These are phyloP conservation scores for Xerocomus cyaneibrunnescens DNA, from an alignment of 1,284 basidiomycete genomes.

Conservation along the genomic window DNA sequence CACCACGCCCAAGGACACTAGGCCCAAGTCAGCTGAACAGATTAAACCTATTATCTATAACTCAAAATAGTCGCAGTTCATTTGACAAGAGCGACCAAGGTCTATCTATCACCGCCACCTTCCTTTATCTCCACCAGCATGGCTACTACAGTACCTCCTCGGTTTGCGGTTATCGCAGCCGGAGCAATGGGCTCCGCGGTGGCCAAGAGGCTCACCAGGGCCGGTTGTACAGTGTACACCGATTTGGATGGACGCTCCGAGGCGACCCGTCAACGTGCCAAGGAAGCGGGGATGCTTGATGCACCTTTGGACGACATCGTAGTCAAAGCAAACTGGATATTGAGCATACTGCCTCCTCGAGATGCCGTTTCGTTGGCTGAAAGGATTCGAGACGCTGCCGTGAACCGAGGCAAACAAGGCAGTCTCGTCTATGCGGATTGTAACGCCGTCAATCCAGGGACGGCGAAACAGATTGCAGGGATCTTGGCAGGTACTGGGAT, in stretches of 20 bases:
- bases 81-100: conserved; percentile 12
- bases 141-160: conserved; percentile 7
- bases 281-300: conserved; percentile 53
- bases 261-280: conserved; percentile 47
- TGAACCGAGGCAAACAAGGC: conserved; percentile 9
- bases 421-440: conserved; percentile 52
- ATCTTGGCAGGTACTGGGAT: conserved; percentile 44
- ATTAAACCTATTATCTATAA: background rate
- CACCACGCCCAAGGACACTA: conserved; percentile 1
- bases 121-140: conserved; percentile 17
- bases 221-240: conserved; percentile 52
- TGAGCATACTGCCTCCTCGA: conserved; percentile 59
- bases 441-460: conserved; percentile 56
- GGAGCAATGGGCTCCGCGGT: conserved; percentile 47
- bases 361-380: conserved; percentile 51
- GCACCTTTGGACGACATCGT: conserved; percentile 46
- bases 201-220: conserved; percentile 39
- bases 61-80: conserved; percentile 1
- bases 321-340: conserved; percentile 43
- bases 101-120: conserved; percentile 14
- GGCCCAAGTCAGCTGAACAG: background rate
- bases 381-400: conserved; percentile 36
- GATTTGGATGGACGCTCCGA: conserved; percentile 51
- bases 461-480: conserved; percentile 46
- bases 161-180: conserved; percentile 30